phyloP scores from a whole-genome alignment of 805 yeast species.

The Pichia scutulata region DNA sequence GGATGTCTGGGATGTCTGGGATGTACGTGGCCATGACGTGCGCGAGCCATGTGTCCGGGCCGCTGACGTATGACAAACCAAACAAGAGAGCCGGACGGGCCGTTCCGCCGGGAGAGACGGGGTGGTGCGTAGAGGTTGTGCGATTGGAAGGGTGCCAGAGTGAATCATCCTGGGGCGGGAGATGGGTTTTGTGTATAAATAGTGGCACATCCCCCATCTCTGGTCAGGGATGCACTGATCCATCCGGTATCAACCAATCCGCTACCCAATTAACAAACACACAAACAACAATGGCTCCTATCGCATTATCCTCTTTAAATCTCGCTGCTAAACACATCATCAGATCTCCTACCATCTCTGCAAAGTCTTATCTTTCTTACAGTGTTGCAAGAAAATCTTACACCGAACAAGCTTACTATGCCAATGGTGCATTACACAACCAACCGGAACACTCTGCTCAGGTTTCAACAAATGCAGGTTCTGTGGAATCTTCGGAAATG shows the following conservation, averaged over 20 bases:
- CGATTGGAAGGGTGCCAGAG: no score
- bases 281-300: conserved; percentile 19
- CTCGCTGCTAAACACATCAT: conserved; percentile 23
- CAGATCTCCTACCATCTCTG: conserved; percentile 6
- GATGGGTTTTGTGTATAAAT: background rate
- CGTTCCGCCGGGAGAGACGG: background rate
- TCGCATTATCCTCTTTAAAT: conserved; percentile 22
- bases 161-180: background rate
- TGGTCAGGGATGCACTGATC: no score
- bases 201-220: background rate
- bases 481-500: conserved; percentile 22
- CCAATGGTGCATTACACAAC: conserved; percentile 14
- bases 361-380: conserved; percentile 22
- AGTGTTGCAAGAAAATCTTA: conserved; percentile 17
- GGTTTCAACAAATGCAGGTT: conserved; percentile 27
- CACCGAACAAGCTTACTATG: conserved; percentile 19
- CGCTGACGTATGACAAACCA: background rate
- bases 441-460: conserved; percentile 9
- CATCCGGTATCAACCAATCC: no score
- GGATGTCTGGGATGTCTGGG: no score
- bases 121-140: no score
- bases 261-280: no score
- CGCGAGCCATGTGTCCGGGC: background rate
- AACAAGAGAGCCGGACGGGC: background rate
- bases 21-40: no score